Evolutionary conservation across 352 stramenopile genomes (phyloP), one percentile per base, ranked within the genome.

Genomic region (Phytophthora citrophthora): DNA sequence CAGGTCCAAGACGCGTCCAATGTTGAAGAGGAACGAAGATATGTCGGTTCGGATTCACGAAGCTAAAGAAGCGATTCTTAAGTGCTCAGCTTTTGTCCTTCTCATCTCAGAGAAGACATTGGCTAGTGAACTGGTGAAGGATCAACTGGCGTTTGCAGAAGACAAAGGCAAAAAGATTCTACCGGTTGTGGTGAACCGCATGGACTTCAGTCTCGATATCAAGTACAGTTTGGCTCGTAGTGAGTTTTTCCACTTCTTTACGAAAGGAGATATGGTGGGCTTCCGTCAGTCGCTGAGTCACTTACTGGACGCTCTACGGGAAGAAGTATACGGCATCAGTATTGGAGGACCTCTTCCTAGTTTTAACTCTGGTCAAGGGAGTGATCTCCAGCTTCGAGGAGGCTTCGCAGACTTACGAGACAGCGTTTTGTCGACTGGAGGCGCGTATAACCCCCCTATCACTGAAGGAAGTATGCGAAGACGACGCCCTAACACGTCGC

Each of bases 141-240:
- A 95, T 47, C 84, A 95, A 54, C 70, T 95, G 12, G 84, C 87
- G 13, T 95, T 95, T 46, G 87, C 87, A 0, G 87, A 95, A 60
- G 84, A 93, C 70, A 95, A 95, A 57, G 84, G 86, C 48, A 93
- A 93, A 61, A 85, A 79, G 24, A 92, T 95, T 47, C 63, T 95
- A 16, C 86, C 86, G 0, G 74, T 95, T 0, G 84, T 91, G 6
- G 80, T 88, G 0, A 89, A 93, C 45, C 72, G 67, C 34, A 74
- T 92, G 41, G 70, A 86, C 41, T 85, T 94, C 46, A 75, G 67
- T 10, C 69, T 93, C 27, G 86, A 91, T 32, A 77, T 91, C 60
- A 87, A 93, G 74, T 95, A 95, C 61, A 90, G 65, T n/a, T 74
- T 95, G 5, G 72, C 84, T 32, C 81, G 86, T 9, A 93, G 78